These are phyloP conservation scores for Pichia terricola DNA, from an alignment of 1,139 yeast species.

Conservation along the genomic window DNA sequence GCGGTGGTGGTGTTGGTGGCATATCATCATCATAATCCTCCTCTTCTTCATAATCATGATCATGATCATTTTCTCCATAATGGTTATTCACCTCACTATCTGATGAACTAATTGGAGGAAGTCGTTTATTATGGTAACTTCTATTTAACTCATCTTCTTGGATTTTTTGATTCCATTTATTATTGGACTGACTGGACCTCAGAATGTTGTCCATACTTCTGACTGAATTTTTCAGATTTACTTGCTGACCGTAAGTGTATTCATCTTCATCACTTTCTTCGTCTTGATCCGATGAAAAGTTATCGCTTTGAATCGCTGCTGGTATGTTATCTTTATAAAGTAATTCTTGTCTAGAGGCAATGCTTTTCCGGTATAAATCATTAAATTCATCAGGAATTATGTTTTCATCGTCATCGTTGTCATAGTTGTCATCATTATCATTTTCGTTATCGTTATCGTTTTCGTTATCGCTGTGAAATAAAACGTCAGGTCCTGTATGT, in stretches of 20 bases:
- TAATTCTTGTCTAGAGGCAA: slow-evolving; percentile 10
- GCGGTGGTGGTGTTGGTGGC: slow-evolving; percentile 24
- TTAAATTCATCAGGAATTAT: background rate
- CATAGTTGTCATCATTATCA: background rate
- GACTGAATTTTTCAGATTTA: slow-evolving; percentile 15
- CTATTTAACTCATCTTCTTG: slow-evolving; percentile 10
- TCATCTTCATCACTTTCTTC: slow-evolving; percentile 9
- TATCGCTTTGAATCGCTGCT: background rate
- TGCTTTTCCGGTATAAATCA: slow-evolving; percentile 3
- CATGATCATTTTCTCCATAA: background rate
- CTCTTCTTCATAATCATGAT: background rate
- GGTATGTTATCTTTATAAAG: slow-evolving; percentile 2
- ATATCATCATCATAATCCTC: slow-evolving; percentile 5
- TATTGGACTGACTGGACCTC: background rate
- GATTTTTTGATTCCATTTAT: background rate
- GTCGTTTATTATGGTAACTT: slow-evolving; percentile 16
- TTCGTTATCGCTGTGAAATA: slow-evolving; percentile 19
- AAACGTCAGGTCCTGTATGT: slow-evolving; percentile 13
- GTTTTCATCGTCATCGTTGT: background rate
- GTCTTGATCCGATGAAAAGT: background rate
- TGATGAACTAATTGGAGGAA: slow-evolving; percentile 5
- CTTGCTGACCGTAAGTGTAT: slow-evolving; percentile 17
- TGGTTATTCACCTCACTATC: too few relatives aligned
- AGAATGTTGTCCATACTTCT: background rate
- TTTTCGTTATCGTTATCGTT: slow-evolving; percentile 8